phyloP scores from a whole-genome alignment of 108 stramenopile genomes.

The Bacterosira constricta region DNA sequence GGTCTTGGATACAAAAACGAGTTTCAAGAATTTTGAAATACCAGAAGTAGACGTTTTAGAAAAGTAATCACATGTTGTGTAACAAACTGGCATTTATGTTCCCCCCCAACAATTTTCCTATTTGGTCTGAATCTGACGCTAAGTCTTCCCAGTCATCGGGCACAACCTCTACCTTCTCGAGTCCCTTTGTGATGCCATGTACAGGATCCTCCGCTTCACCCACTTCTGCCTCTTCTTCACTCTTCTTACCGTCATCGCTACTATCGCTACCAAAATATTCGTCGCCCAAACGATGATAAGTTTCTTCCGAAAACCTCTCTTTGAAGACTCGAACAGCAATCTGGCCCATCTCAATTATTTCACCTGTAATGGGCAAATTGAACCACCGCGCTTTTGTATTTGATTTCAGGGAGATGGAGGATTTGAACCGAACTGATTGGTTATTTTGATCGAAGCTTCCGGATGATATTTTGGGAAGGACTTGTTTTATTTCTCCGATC shows the following conservation, averaged over 20 bases:
- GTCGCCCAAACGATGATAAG: neutral
- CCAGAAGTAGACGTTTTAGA: too few species aligned
- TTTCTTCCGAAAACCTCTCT: neutral
- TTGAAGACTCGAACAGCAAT: neutral
- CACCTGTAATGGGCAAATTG: neutral
- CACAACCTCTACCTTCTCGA: neutral
- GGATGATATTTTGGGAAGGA: neutral
- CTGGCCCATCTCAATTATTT: neutral
- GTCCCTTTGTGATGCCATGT: neutral
- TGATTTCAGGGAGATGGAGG: neutral
- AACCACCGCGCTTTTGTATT: slow-evolving; percentile 13
- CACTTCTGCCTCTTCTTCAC: neutral
- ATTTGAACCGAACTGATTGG: neutral
- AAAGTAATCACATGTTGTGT: too few species aligned
- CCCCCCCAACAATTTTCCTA: too few species aligned
- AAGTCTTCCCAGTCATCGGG: slow-evolving; percentile 23
- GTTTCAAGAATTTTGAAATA: too few species aligned
- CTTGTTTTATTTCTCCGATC: neutral
- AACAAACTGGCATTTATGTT: too few species aligned
- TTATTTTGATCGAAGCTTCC: neutral
- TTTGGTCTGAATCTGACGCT: slow-evolving; percentile 1
- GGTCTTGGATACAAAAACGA: too few species aligned
- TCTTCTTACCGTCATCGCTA: neutral
- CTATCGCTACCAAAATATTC: neutral
- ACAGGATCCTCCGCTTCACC: neutral